phyloP scores from a whole-genome alignment of 345 rosid genomes.

The Isatis tinctoria region DNA sequence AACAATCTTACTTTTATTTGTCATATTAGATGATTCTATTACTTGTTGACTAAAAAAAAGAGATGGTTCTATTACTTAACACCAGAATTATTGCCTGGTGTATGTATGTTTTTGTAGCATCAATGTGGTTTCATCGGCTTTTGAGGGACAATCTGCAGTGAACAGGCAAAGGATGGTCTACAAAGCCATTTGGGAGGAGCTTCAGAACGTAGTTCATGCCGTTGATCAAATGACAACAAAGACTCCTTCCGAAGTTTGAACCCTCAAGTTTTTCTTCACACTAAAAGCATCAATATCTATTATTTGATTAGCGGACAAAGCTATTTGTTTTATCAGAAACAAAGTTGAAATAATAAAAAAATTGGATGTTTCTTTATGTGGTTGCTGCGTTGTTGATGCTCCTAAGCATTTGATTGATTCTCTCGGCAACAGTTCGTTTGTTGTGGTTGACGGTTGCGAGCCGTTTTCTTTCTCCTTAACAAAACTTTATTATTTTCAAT shows the following conservation, averaged over 20 bases:
- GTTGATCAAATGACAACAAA: slow-evolving; percentile 93
- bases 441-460: not conserved
- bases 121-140: slow-evolving; percentile 70
- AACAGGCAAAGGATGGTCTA: slow-evolving; percentile 98
- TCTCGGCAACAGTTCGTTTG: not conserved
- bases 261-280: not conserved
- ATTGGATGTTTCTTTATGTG: not conserved
- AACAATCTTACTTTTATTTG: not conserved
- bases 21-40: not conserved
- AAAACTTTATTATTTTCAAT: not conserved
- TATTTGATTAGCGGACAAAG: slow-evolving; percentile 1
- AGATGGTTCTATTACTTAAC: not conserved
- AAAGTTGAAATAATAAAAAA: not conserved
- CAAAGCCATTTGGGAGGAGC: slow-evolving; percentile 99
- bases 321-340: not conserved
- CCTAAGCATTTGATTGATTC: not conserved
- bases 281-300: not conserved
- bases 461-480: not conserved
- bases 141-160: slow-evolving; percentile 85
- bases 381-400: not conserved
- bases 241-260: slow-evolving; percentile 69
- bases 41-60: too few relatives aligned
- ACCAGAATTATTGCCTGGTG: not conserved
- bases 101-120: slow-evolving; percentile 49
- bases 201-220: slow-evolving; percentile 88